These are phyloP conservation scores for Ustilago vetiveriae DNA, from an alignment of 1,284 basidiomycete genomes.

Conservation along the genomic window DNA sequence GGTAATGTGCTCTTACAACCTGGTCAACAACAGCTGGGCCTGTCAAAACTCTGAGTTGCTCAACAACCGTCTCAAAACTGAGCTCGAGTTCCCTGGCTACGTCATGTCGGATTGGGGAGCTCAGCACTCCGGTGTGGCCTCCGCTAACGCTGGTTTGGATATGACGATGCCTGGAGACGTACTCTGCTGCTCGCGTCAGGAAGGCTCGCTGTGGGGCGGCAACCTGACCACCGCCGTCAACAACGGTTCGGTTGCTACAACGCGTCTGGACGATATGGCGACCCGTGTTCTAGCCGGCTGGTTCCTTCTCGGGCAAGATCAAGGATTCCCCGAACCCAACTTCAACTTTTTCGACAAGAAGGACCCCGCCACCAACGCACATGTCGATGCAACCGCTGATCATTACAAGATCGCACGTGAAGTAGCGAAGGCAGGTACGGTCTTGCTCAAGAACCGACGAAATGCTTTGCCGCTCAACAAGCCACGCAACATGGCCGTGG, in stretches of 20 bases:
- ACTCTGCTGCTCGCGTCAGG: slow-evolving; percentile 30
- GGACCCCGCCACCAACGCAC: slow-evolving; percentile 69
- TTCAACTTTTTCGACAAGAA: slow-evolving; percentile 55
- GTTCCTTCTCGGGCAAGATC: slow-evolving; percentile 67
- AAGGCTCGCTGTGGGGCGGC: slow-evolving; percentile 52
- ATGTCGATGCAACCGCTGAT: slow-evolving; percentile 78
- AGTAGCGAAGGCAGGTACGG: slow-evolving; percentile 78
- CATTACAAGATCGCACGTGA: slow-evolving; percentile 76
- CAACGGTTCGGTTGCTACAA: slow-evolving; percentile 75
- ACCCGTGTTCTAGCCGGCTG: slow-evolving; percentile 64
- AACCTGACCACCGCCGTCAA: slow-evolving; percentile 75
- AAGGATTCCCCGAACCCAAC: slow-evolving; percentile 59
- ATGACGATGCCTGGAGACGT: slow-evolving; percentile 69
- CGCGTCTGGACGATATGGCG: slow-evolving; percentile 71
- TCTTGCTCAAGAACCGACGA: slow-evolving; percentile 77
- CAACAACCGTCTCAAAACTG: slow-evolving; percentile 78
- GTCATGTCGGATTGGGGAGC: slow-evolving; percentile 66
- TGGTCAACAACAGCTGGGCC: slow-evolving; percentile 71
- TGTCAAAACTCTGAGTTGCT: slow-evolving; percentile 77
- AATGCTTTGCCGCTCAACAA: slow-evolving; percentile 47
- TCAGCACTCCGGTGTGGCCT: slow-evolving; percentile 59
- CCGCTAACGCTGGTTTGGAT: slow-evolving; percentile 76
- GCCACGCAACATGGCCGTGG: slow-evolving; percentile 49
- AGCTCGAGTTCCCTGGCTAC: slow-evolving; percentile 81
- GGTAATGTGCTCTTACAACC: slow-evolving; percentile 70